phyloP scores from a whole-genome alignment of 768 basidiomycete genomes.

The Panaeolus papilionaceus region DNA sequence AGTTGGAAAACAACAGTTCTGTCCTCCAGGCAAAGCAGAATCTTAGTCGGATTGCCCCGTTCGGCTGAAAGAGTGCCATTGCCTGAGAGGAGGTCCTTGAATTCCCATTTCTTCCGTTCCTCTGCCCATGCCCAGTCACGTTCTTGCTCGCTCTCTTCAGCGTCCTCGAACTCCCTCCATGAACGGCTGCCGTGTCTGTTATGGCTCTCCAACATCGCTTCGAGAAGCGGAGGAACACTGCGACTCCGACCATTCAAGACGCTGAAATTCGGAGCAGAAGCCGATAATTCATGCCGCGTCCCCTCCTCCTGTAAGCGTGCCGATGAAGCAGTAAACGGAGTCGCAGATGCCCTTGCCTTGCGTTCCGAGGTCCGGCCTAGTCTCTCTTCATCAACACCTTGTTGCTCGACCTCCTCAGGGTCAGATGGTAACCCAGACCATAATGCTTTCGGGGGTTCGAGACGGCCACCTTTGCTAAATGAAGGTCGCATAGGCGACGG shows the following conservation, averaged over 20 bases:
- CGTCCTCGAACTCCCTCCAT: conserved; percentile 41
- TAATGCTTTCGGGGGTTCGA: conserved; percentile 32
- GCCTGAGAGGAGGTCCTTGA: conserved; percentile 43
- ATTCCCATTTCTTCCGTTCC: conserved; percentile 20
- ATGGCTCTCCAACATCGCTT: conserved; percentile 42
- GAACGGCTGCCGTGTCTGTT: conserved; percentile 30
- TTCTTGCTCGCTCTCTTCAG: conserved; percentile 28
- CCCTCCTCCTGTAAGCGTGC: conserved; percentile 11
- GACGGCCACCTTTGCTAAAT: conserved; percentile 54
- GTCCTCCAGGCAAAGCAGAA: conserved; percentile 69
- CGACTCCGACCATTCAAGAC: conserved; percentile 49
- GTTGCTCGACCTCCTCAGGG: conserved; percentile 27
- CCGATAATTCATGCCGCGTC: background rate
- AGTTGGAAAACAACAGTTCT: conserved; percentile 73
- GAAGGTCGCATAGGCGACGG: conserved; percentile 68
- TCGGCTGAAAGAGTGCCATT: conserved; percentile 66
- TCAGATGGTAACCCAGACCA: background rate
- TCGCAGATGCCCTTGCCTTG: background rate
- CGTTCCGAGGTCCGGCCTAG: background rate
- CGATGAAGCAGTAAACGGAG: background rate
- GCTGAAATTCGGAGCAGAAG: conserved; percentile 10
- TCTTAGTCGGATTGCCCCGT: conserved; percentile 63
- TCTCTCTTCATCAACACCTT: conserved; percentile 27
- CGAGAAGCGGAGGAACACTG: conserved; percentile 62
- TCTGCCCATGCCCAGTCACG: conserved; percentile 28